Percentiles rank a stretch among this genome's conserved stretches.
phyloP scores from a whole-genome alignment of 345 rosid species.

The Aquilaria yunnanensis region DNA sequence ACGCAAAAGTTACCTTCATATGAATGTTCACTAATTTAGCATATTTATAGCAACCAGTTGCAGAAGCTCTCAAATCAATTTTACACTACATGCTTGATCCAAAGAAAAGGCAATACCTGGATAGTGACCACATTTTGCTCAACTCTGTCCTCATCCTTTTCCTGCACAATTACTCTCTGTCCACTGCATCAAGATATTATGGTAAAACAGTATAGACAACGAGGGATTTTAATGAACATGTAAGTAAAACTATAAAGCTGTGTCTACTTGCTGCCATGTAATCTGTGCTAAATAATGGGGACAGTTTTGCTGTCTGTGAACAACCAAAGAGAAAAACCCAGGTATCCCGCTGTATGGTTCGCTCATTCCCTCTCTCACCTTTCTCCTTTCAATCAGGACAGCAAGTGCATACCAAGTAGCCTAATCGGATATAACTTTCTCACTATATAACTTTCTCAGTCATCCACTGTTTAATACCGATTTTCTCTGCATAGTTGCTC shows the following conservation, averaged over 20 bases:
- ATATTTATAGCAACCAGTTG: no score
- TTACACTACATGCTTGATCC: no score
- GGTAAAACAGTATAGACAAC: constrained; percentile 2
- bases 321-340: no score
- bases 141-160: constrained; percentile 39
- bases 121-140: constrained; percentile 62
- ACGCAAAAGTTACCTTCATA: neutral
- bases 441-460: constrained; percentile 42
- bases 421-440: no score
- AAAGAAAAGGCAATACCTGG: constrained; percentile 40
- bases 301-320: neutral
- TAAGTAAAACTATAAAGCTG: no score
- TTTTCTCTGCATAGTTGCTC: constrained; percentile 82
- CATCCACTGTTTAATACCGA: constrained; percentile 88
- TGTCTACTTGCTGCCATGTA: no score
- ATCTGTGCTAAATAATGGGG: neutral
- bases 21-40: no score
- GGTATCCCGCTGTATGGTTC: no score
- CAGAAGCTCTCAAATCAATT: neutral
- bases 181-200: constrained; percentile 41
- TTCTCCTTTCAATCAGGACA: no score
- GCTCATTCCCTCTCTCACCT: no score
- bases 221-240: neutral
- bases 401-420: no score
- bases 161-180: constrained; percentile 74